Evolutionary conservation across 768 basidiomycete species (phyloP).

Genomic region (Amyloporia xantha): DNA sequence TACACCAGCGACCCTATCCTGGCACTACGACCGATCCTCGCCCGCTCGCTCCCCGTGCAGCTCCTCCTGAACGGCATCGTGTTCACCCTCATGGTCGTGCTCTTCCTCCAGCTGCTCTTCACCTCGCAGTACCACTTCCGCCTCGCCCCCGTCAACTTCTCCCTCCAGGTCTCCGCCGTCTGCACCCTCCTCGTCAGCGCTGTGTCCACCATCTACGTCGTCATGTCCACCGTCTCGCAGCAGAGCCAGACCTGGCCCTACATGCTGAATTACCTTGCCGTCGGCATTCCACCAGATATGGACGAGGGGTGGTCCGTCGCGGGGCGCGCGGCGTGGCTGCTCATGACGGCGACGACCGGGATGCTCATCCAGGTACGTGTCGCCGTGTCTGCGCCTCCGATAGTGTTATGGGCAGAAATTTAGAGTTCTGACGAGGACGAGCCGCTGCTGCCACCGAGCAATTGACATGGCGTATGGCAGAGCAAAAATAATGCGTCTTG

Average conservation of each 20-base stretch:
- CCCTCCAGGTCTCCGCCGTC: slow-evolving; percentile 82
- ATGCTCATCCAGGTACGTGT: slow-evolving; percentile 74
- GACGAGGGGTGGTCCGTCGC: slow-evolving; percentile 50
- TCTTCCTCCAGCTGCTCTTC: slow-evolving; percentile 89
- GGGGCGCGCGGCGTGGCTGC: slow-evolving; percentile 71
- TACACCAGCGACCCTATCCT: slow-evolving; percentile 64
- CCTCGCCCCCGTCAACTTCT: slow-evolving; percentile 87
- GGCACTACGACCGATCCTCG: slow-evolving; percentile 69
- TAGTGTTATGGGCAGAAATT: too few relatives aligned
- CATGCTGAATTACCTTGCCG: slow-evolving; percentile 89
- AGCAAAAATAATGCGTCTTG: too few relatives aligned
- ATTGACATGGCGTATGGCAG: too few relatives aligned
- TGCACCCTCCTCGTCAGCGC: slow-evolving; percentile 71
- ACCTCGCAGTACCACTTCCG: slow-evolving; percentile 96
- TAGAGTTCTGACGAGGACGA: background rate
- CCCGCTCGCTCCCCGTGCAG: slow-evolving; percentile 86
- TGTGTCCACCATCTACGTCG: slow-evolving; percentile 70
- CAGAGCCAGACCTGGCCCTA: slow-evolving; percentile 86
- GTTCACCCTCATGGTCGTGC: slow-evolving; percentile 78
- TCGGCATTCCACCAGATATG: slow-evolving; percentile 61
- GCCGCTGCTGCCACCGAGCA: background rate
- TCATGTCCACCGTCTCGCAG: slow-evolving; percentile 50
- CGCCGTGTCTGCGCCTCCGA: background rate
- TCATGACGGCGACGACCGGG: slow-evolving; percentile 82
- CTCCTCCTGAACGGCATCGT: slow-evolving; percentile 81